Evolutionary conservation across 148 eudicot genomes (phyloP).

Genomic region (Camellia granthamiana): DNA sequence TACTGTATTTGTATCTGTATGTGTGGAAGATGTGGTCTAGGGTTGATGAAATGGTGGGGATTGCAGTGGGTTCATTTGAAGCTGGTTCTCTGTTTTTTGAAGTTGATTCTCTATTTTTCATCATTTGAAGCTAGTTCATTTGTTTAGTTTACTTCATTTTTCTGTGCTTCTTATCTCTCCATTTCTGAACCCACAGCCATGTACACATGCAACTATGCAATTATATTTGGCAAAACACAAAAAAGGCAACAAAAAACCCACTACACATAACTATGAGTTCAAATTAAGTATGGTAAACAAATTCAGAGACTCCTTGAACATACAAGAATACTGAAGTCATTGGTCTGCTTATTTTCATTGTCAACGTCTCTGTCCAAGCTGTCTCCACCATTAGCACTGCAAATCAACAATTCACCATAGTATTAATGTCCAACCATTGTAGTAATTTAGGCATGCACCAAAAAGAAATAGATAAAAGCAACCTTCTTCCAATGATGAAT

Average conservation of each 20-base stretch:
- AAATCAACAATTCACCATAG: conserved; percentile 22
- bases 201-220: not conserved
- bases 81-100: too few relatives aligned
- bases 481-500: conserved; percentile 88
- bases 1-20: too few relatives aligned
- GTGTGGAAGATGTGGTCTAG: too few relatives aligned
- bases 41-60: too few relatives aligned
- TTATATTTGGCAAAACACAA: not conserved
- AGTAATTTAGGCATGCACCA: conserved; percentile 10
- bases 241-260: not conserved
- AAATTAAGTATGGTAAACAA: not conserved
- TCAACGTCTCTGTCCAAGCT: conserved; percentile 69
- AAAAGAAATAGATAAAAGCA: conserved; percentile 5
- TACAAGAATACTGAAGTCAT: conserved; percentile 80
- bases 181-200: not conserved
- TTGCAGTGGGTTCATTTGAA: too few relatives aligned
- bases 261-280: not conserved
- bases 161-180: too few relatives aligned
- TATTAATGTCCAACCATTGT: conserved; percentile 1
- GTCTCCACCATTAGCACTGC: conserved; percentile 80
- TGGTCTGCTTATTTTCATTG: conserved; percentile 55
- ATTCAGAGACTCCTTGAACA: conserved; percentile 18
- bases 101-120: too few relatives aligned
- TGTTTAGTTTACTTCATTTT: too few relatives aligned
- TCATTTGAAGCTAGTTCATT: too few relatives aligned